Evolutionary conservation across 1,139 yeast genomes (phyloP).

Genomic region (Debaryomyces udenii): DNA sequence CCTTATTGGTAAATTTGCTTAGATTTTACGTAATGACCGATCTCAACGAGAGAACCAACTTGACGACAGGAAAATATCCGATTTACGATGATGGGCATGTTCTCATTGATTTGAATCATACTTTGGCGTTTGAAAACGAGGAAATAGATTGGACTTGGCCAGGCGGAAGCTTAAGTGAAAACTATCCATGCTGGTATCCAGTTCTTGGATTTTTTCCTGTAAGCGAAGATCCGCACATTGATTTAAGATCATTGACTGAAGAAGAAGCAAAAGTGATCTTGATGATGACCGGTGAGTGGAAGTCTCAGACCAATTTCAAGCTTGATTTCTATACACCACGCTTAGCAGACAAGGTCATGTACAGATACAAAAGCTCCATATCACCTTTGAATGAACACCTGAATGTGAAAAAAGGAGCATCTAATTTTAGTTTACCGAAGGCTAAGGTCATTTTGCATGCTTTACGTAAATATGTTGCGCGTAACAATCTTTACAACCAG

Average conservation of each 20-base stretch:
- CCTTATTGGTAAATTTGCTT: no score
- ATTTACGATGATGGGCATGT: no score
- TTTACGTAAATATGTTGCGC: no score
- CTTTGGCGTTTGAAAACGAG: not conserved
- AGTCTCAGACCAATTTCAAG: constrained; percentile 2
- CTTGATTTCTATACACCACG: constrained; percentile 3
- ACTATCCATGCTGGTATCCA: constrained; percentile 3
- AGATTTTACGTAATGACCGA: no score
- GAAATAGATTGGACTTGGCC: constrained; percentile 3
- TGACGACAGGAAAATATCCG: no score
- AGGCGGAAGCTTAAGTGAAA: not conserved
- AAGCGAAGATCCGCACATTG: not conserved
- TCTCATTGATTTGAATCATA: no score
- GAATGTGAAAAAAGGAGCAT: no score
- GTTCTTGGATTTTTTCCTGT: constrained; percentile 1
- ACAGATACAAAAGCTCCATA: constrained; percentile 2
- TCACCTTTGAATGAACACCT: no score
- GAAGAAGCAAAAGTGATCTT: not conserved
- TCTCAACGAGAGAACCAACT: no score
- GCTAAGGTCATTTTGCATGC: no score
- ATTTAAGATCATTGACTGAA: constrained; percentile 2
- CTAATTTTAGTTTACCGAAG: no score
- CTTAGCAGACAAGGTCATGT: constrained; percentile 1
- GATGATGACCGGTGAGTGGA: constrained; percentile 4
- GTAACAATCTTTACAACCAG: no score